Evolutionary conservation across 2,329 filamentous ascomycete species (phyloP).

Genomic region (Pleoardoris graminearum): DNA sequence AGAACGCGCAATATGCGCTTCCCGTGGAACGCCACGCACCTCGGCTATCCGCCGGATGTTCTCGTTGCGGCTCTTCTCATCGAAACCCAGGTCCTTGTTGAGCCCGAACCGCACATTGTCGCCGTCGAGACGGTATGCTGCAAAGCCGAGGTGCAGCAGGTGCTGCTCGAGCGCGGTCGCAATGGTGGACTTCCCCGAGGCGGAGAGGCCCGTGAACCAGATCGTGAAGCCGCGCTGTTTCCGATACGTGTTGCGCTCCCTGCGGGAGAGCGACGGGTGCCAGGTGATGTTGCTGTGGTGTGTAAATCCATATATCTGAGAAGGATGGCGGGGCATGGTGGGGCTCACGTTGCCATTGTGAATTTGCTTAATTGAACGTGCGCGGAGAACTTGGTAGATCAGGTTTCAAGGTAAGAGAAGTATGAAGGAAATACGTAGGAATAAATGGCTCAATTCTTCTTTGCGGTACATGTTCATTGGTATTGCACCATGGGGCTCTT

Average conservation of each 20-base stretch:
- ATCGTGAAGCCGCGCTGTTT: conserved; percentile 90
- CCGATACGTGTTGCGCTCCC: conserved; percentile 73
- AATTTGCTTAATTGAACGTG: not conserved
- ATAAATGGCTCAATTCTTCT: conserved; percentile 4
- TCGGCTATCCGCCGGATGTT: conserved; percentile 97
- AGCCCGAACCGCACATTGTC: conserved; percentile 98
- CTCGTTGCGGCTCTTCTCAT: conserved; percentile 89
- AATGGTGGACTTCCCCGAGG: conserved; percentile 95
- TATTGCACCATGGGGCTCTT: not conserved
- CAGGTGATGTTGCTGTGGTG: conserved; percentile 79
- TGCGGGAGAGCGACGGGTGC: conserved; percentile 79
- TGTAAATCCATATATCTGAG: conserved; percentile 23
- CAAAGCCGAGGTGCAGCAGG: conserved; percentile 79
- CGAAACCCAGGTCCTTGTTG: conserved; percentile 97
- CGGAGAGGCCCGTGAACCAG: conserved; percentile 96
- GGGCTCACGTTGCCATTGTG: conserved; percentile 44
- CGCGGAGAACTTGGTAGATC: not conserved
- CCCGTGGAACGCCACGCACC: conserved; percentile 38
- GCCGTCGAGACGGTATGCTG: conserved; percentile 92
- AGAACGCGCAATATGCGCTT: conserved; percentile 8
- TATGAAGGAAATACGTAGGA: not conserved
- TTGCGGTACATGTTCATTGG: conserved; percentile 2
- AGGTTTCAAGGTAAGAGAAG: not conserved
- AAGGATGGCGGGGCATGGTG: conserved; percentile 35
- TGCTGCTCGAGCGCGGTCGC: conserved; percentile 97